Base-by-base conservation (phyloP, 2,329 filamentous ascomycete species). In the Botrytis galanthina region DNA sequence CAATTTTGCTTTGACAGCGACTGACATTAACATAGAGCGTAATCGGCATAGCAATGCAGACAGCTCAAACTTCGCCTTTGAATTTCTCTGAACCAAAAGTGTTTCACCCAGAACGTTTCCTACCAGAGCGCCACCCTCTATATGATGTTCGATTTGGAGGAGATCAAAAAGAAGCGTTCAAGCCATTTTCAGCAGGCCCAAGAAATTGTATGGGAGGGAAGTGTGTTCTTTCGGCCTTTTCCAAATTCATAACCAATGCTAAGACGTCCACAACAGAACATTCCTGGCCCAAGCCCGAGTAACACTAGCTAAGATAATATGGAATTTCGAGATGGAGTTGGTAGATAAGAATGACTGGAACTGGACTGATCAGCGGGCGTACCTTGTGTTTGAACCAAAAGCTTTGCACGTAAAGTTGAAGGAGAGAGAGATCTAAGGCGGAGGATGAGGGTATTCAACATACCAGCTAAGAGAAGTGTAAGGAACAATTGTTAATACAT, bases 331-430 rank as follows among this genome's bases (percentile, higher is more conserved):
- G 2, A 46, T 71, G 29, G 29, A 60, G 22, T 35, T 71, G n/a
- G 57, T 46, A 44, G 57, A 61, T 2, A 62, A 35, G 12, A 16
- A 51, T 18, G 69, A 62, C 37, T 18, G 14, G 32, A 69, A 39
- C 42, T 71, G 69, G 69, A 44, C 35, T 18, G 39, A 71, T 71
- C 69, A 71, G 35, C 39, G n/a, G 16, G 57, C 54, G 16, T 71
- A 62, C 29, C 54, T 71, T 35, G 69, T 71, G 1, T 71, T 62
- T 48, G 69, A 71, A 60, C 69, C 69, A 42, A 71, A 62, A 35
- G 37, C 54, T 35, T 32, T 70, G 14, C 68, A 44, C 35, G 68
- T 61, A 20, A 61, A 20, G 32, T 46, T 70, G 51, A 39, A 54
- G 48, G 64, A 48, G 26, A 68, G 46, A 29, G 42, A 42, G 44